A percentile compares a stretch with the other conserved stretches of the same genome.
These are phyloP conservation scores for Podila epigama DNA, from an alignment of 192 early-diverging fungal genomes.

Conservation along the genomic window DNA sequence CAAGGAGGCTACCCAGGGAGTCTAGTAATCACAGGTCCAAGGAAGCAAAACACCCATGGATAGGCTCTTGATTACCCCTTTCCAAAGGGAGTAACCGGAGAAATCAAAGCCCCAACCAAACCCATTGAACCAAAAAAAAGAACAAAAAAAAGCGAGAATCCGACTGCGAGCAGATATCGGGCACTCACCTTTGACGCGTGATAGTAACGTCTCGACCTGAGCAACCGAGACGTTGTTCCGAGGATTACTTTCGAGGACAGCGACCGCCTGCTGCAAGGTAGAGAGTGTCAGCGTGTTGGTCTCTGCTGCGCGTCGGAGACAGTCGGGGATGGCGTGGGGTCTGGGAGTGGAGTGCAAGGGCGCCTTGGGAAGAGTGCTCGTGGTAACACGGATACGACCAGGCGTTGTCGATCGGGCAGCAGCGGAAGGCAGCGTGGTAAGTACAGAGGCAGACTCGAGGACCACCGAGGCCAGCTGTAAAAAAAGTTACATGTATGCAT, in stretches of 20 bases:
- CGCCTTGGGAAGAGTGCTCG: background rate
- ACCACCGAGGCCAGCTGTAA: constrained; percentile 28
- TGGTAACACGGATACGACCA: background rate
- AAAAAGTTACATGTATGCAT: no score
- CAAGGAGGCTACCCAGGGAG: no score
- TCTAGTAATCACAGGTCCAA: no score
- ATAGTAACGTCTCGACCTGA: constrained; percentile 29
- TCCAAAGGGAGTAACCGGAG: no score
- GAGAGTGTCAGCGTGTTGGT: constrained; percentile 18
- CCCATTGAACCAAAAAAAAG: background rate
- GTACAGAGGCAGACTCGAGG: constrained; percentile 28
- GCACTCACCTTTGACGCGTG: constrained; percentile 29
- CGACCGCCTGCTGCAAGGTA: constrained; percentile 38
- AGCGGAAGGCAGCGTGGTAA: constrained; percentile 18
- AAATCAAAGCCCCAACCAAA: no score
- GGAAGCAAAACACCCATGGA: no score
- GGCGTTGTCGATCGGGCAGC: background rate
- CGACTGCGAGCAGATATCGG: background rate
- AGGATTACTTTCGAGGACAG: constrained; percentile 21
- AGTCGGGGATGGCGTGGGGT: constrained; percentile 32
- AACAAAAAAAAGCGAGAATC: background rate
- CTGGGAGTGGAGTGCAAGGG: background rate
- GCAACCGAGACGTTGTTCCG: constrained; percentile 10
- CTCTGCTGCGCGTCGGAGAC: constrained; percentile 31
- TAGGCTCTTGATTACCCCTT: no score